phyloP scores from a whole-genome alignment of 1,284 basidiomycete species.

The Cronartium quercuum region DNA sequence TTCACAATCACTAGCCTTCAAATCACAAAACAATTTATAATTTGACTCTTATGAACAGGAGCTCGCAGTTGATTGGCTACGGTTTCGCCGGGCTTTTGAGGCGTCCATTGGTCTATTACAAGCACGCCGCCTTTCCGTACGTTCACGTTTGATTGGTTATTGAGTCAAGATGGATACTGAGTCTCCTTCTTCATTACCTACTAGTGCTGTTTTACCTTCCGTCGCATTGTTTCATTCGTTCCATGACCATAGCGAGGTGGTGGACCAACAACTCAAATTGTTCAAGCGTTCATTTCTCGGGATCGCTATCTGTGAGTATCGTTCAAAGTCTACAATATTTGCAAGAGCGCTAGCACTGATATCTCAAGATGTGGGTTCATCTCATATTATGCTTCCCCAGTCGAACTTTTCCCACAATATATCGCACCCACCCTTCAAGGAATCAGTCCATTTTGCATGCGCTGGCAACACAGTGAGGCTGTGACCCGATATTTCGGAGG shows the following conservation, averaged over 20 bases:
- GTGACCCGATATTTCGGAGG: conserved; percentile 32
- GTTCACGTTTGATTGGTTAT: background rate
- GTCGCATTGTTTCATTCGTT: conserved; percentile 37
- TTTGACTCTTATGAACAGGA: background rate
- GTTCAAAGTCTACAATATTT: background rate
- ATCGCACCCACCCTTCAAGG: conserved; percentile 36
- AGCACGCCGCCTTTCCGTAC: conserved; percentile 29
- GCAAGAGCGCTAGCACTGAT: no score
- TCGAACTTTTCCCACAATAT: conserved; percentile 36
- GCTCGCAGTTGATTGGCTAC: conserved; percentile 32
- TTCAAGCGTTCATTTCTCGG: conserved; percentile 29
- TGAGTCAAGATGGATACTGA: background rate
- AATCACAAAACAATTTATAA: background rate
- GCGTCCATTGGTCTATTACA: conserved; percentile 10
- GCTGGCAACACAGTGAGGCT: conserved; percentile 23
- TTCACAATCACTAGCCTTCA: background rate
- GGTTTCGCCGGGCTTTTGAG: conserved; percentile 32
- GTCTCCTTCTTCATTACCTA: background rate
- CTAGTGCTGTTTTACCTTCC: conserved; percentile 23
- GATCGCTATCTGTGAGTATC: conserved; percentile 18
- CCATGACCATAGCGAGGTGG: conserved; percentile 14
- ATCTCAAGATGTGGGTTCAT: background rate
- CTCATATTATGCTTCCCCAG: background rate
- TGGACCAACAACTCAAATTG: conserved; percentile 7
- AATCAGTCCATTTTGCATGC: conserved; percentile 29